A percentile compares a stretch with the other conserved stretches of the same genome.
Evolutionary conservation across 2,329 filamentous ascomycete genomes (phyloP).

Genomic region (Aspergillus texensis): DNA sequence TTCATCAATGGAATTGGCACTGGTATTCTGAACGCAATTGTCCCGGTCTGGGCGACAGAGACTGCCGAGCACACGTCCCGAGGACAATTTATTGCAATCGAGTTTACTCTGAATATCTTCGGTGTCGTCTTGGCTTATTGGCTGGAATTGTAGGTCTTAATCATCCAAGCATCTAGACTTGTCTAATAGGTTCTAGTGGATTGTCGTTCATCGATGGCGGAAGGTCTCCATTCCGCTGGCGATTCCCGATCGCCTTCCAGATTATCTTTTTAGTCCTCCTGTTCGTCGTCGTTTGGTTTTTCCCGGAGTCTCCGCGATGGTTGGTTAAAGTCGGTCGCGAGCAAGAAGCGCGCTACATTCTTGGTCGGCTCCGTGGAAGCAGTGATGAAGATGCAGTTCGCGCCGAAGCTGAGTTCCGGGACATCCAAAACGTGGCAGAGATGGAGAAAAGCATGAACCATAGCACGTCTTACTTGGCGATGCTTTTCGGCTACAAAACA

Average conservation of each 20-base stretch:
- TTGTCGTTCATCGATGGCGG: slow-evolving; percentile 64
- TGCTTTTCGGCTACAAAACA: slow-evolving; percentile 68
- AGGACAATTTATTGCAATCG: slow-evolving; percentile 70
- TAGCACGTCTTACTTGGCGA: slow-evolving; percentile 61
- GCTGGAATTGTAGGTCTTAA: slow-evolving; percentile 52
- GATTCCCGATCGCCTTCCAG: slow-evolving; percentile 72
- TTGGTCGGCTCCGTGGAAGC: slow-evolving; percentile 65
- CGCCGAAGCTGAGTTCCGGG: slow-evolving; percentile 66
- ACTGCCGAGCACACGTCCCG: slow-evolving; percentile 68
- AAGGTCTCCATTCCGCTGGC: slow-evolving; percentile 62
- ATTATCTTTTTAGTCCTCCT: slow-evolving; percentile 65
- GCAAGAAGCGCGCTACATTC: slow-evolving; percentile 68
- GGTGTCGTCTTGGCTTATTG: slow-evolving; percentile 68
- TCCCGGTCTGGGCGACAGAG: slow-evolving; percentile 72
- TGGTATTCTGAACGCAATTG: slow-evolving; percentile 70
- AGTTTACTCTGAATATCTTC: slow-evolving; percentile 74
- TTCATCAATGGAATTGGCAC: slow-evolving; percentile 68
- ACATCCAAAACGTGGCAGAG: slow-evolving; percentile 66
- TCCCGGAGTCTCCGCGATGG: slow-evolving; percentile 65
- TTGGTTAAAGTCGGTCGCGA: slow-evolving; percentile 67
- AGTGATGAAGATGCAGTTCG: slow-evolving; percentile 54
- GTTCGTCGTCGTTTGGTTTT: slow-evolving; percentile 62
- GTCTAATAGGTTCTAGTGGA: slow-evolving; percentile 40
- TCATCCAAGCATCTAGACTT: no score
- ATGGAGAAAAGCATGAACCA: slow-evolving; percentile 61